These are phyloP conservation scores for Parietichytrium sp. DNA, from an alignment of 108 stramenopile species.

Conservation along the genomic window DNA sequence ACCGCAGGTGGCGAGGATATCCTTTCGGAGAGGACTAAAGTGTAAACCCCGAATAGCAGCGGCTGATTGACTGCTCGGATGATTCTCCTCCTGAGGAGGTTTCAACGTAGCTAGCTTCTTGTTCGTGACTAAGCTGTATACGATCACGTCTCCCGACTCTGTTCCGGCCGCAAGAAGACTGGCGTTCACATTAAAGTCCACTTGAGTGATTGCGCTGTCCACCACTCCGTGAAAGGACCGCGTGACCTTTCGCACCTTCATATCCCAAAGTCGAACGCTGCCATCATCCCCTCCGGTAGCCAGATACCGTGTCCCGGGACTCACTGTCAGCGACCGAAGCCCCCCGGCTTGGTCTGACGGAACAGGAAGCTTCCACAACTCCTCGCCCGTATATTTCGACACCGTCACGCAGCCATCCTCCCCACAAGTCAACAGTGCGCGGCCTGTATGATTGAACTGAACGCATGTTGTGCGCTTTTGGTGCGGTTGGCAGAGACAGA, in stretches of 20 bases:
- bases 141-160: conserved; percentile 14
- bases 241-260: not conserved
- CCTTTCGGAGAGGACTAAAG: not conserved
- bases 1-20: conserved; percentile 1
- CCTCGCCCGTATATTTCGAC: no score
- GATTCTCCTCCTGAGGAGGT: conserved; percentile 17
- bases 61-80: not conserved
- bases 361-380: not conserved
- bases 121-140: not conserved
- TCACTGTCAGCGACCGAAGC: not conserved
- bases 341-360: not conserved
- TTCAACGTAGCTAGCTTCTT: not conserved
- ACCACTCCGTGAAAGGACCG: not conserved
- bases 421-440: no score
- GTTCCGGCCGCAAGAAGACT: not conserved
- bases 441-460: no score
- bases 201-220: not conserved
- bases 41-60: not conserved
- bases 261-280: not conserved
- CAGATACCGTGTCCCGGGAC: not conserved
- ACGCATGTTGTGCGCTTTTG: not conserved
- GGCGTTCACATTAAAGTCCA: not conserved
- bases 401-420: not conserved
- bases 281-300: conserved; percentile 24
- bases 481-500: no score